phyloP scores from a whole-genome alignment of 2,329 filamentous ascomycete genomes.

The Monilinia polystroma region DNA sequence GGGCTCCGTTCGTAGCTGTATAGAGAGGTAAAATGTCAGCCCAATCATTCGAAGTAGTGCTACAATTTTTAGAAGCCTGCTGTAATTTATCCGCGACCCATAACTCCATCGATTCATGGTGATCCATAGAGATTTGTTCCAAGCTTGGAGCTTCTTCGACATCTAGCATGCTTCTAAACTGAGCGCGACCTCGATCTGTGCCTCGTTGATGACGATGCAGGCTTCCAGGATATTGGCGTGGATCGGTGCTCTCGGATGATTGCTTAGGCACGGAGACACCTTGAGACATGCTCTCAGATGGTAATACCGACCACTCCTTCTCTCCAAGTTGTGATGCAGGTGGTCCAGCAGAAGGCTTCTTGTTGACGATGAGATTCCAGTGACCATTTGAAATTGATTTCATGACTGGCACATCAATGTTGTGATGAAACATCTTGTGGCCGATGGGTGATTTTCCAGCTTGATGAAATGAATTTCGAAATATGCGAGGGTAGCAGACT shows the following conservation, averaged over 20 bases:
- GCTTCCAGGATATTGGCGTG: constrained; percentile 32
- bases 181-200: constrained; percentile 34
- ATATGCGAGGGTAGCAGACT: constrained; percentile 8
- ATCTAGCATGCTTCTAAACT: constrained; percentile 56
- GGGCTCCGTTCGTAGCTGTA: constrained; percentile 40
- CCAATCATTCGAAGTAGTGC: constrained; percentile 35
- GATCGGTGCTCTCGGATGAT: constrained; percentile 19
- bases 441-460: background rate
- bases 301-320: constrained; percentile 5
- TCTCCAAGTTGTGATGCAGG: background rate
- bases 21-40: constrained; percentile 40
- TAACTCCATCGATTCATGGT: constrained; percentile 36
- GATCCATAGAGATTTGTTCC: constrained; percentile 28
- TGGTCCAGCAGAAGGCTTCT: background rate
- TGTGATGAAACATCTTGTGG: constrained; percentile 6
- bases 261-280: constrained; percentile 21
- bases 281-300: constrained; percentile 19
- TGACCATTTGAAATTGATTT: constrained; percentile 8
- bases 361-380: constrained; percentile 11
- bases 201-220: constrained; percentile 32
- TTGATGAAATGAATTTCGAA: background rate
- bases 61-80: constrained; percentile 33
- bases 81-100: constrained; percentile 33
- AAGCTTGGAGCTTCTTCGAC: constrained; percentile 49
- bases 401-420: constrained; percentile 1